phyloP scores from a whole-genome alignment of 495 filamentous ascomycete genomes.

The Astrothelium subdiscretum region DNA sequence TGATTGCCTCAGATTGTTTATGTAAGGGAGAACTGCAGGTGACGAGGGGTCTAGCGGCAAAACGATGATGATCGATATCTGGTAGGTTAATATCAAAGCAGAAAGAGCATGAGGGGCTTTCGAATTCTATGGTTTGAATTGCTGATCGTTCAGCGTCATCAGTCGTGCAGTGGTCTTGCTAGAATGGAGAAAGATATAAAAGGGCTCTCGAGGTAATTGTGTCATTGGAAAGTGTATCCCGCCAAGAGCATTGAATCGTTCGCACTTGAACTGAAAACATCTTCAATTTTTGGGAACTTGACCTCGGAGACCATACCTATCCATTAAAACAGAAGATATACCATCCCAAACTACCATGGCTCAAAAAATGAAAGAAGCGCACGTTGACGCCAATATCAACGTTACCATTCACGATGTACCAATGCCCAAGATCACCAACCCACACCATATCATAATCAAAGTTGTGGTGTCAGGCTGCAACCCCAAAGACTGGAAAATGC shows the following conservation, averaged over 20 bases:
- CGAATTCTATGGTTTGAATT: too few species aligned
- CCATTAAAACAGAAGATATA: background rate
- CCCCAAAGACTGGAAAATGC: slow-evolving; percentile 14
- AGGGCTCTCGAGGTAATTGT: background rate
- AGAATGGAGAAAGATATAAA: background rate
- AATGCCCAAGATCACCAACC: slow-evolving; percentile 3
- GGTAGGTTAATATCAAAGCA: too few species aligned
- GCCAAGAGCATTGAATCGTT: too few species aligned
- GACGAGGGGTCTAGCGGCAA: background rate
- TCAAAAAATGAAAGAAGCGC: slow-evolving; percentile 5
- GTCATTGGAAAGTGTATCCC: background rate
- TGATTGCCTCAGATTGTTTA: slow-evolving; percentile 1
- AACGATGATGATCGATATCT: background rate
- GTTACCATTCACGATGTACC: slow-evolving; percentile 3
- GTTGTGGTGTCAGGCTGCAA: slow-evolving; percentile 7
- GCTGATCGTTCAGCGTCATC: background rate
- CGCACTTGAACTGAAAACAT: background rate
- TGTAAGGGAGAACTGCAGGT: background rate
- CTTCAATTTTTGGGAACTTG: background rate
- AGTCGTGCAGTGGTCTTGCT: background rate
- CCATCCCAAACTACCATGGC: background rate
- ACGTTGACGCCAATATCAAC: slow-evolving; percentile 1
- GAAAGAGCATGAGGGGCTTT: too few species aligned
- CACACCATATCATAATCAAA: slow-evolving; percentile 6
- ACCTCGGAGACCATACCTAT: background rate